Conservation (phyloP, 805 yeast species). For the Blastobotrys parvus region DNA sequence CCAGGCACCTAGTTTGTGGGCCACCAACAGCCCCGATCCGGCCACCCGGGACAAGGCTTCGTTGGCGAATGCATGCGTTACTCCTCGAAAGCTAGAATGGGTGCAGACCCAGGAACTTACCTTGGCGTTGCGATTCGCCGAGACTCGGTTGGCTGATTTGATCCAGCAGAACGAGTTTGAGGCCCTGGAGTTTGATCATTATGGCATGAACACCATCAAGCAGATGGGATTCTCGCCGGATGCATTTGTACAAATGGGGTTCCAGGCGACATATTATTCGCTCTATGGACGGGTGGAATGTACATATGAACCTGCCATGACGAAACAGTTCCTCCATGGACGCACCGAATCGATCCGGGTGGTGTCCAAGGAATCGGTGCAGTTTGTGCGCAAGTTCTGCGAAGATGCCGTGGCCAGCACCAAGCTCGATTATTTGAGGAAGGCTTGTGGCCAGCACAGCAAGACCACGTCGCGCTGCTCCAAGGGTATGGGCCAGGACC, state of each 20-base stretch:
- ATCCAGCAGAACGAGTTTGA: conserved; percentile 85
- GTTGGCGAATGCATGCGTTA: conserved; percentile 42
- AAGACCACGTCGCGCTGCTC: conserved; percentile 61
- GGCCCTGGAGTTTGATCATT: conserved; percentile 57
- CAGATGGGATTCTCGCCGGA: conserved; percentile 86
- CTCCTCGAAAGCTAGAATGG: conserved; percentile 88
- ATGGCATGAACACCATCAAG: conserved; percentile 71
- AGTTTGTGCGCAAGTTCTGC: conserved; percentile 77
- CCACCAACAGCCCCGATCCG: conserved; percentile 41
- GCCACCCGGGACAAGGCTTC: conserved; percentile 34
- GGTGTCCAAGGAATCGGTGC: conserved; percentile 70
- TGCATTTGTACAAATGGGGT: conserved; percentile 89
- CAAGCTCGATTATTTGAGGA: conserved; percentile 50
- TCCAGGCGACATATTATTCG: conserved; percentile 88
- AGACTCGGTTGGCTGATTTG: conserved; percentile 77
- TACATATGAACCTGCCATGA: conserved; percentile 96
- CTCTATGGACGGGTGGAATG: conserved; percentile 88
- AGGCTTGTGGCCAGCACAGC: conserved; percentile 67
- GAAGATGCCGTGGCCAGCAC: conserved; percentile 53
- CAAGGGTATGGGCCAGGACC: conserved; percentile 80
- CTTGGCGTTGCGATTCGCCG: conserved; percentile 79
- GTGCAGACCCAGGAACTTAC: conserved; percentile 68
- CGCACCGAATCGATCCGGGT: conserved; percentile 89
- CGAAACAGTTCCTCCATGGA: conserved; percentile 78
- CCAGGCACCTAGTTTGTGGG: conserved; percentile 68